Evolutionary conservation across 2,329 filamentous ascomycete genomes (phyloP).

Genomic region (Dactylonectria macrodidyma): DNA sequence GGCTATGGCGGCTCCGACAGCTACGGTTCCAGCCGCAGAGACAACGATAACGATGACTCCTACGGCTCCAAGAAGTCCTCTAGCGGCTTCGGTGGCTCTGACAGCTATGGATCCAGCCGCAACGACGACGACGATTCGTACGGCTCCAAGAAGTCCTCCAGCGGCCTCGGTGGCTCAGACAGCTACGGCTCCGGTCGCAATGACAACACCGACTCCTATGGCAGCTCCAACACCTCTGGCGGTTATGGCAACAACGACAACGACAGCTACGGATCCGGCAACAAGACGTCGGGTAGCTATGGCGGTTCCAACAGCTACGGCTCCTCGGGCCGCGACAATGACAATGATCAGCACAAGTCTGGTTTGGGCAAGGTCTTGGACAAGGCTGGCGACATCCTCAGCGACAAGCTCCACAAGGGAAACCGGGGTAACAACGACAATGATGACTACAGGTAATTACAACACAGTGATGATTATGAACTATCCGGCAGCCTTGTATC

Average conservation of each 20-base stretch:
- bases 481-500: conserved; percentile 17
- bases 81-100: conserved; percentile 20
- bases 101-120: conserved; percentile 27
- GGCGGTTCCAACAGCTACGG: conserved; percentile 29
- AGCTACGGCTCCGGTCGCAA: background rate
- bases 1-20: conserved; percentile 18
- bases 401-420: conserved; percentile 63
- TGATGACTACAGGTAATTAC: conserved; percentile 41
- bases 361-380: conserved; percentile 70
- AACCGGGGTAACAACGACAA: conserved; percentile 50
- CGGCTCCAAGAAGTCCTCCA: conserved; percentile 15
- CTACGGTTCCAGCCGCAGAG: conserved; percentile 15
- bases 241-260: conserved; percentile 39
- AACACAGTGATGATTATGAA: conserved; percentile 8
- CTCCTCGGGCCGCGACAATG: conserved; percentile 26
- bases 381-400: conserved; percentile 67
- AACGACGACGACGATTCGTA: too few relatives aligned
- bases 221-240: conserved; percentile 39
- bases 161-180: background rate
- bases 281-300: conserved; percentile 15
- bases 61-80: conserved; percentile 30
- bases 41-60: conserved; percentile 36
- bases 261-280: conserved; percentile 43
- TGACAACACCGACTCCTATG: conserved; percentile 42
- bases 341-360: conserved; percentile 43